Evolutionary conservation across 495 filamentous ascomycete species (phyloP), one percentile per base, ranked within the genome.

Genomic region (Neurospora sp.): DNA sequence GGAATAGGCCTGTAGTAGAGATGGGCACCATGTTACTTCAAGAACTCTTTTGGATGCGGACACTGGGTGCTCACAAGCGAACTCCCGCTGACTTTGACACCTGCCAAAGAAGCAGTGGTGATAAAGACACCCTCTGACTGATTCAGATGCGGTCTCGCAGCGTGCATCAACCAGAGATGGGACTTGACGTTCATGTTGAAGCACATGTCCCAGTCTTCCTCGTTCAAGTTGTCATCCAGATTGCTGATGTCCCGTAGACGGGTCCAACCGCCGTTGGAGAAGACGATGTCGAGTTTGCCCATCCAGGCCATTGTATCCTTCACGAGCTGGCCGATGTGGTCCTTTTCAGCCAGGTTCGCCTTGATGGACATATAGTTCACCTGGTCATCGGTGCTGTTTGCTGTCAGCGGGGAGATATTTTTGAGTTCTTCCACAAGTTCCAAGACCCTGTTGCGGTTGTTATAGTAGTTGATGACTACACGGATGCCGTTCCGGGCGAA

Each of bases 241-340:
- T 86, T 81, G 20, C 48, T 74, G 73, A 89, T 83, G 74, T 85
- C 83, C 40, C 85, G 83, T 10, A 86, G 78, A 8, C 79, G 81
- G 10, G 87, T 89, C 87, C 87, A 90, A 54, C 87, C 88, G 10
- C 83, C 85, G 75, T 90, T 90, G 16, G 86, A 88, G 59, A 89
- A 85, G 42, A 89, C 77, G 7, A 86, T 82, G 74, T 89, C 87
- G 2, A 90, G 76, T 9, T 84, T 78, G 38, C 86, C 87, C 78
- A 89, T 86, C 18, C 31, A 75, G 3, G 71, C 71, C 10, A 86
- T 74, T 2, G 82, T 84, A 37, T 86, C 82, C 14, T 77, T 16
- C 16, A 89, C 81, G 2, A 90, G 82, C 18, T 76, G 70, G 35
- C 81, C 73, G 44, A 90, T 79, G 11, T 86, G 79, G 6, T 78